A percentile compares a stretch with the other conserved stretches of the same genome.
These are phyloP conservation scores for Aquilaria sinensis DNA, from an alignment of 345 rosid genomes.

Conservation along the genomic window DNA sequence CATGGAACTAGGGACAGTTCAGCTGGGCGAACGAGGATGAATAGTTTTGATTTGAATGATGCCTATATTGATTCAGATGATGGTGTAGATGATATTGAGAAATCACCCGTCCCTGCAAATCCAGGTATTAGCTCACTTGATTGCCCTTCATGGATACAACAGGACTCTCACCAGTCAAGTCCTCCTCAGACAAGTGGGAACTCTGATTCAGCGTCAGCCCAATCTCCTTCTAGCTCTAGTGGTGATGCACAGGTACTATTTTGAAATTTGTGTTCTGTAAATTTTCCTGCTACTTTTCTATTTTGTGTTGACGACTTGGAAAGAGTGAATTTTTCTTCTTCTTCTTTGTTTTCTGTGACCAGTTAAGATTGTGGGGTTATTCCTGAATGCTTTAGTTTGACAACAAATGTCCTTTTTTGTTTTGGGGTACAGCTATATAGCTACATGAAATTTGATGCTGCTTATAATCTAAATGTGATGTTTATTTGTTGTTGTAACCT, in stretches of 20 bases:
- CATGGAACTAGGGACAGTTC: constrained; percentile 27
- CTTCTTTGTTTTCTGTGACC: constrained; percentile 13
- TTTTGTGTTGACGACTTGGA: background rate
- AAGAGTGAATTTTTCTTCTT: background rate
- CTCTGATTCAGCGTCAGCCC: constrained; percentile 96
- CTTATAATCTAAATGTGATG: background rate
- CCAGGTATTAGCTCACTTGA: constrained; percentile 59
- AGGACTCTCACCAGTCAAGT: constrained; percentile 82
- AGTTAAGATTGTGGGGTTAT: background rate
- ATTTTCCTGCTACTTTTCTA: background rate
- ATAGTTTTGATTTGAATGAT: constrained; percentile 92
- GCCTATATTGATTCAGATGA: constrained; percentile 76
- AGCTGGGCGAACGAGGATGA: constrained; percentile 49
- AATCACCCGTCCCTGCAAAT: constrained; percentile 60
- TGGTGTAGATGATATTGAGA: constrained; percentile 68
- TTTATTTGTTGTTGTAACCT: constrained; percentile 9
- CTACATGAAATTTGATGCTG: background rate
- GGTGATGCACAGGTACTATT: constrained; percentile 82
- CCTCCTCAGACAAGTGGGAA: constrained; percentile 94
- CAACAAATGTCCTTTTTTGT: background rate
- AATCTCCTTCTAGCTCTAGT: constrained; percentile 90
- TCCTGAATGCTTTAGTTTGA: background rate
- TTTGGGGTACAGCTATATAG: background rate
- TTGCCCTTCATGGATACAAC: constrained; percentile 80
- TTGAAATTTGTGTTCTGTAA: background rate